Evolutionary conservation across 176 grass and related monocot species (phyloP).

Genomic region (Zizania latifolia): DNA sequence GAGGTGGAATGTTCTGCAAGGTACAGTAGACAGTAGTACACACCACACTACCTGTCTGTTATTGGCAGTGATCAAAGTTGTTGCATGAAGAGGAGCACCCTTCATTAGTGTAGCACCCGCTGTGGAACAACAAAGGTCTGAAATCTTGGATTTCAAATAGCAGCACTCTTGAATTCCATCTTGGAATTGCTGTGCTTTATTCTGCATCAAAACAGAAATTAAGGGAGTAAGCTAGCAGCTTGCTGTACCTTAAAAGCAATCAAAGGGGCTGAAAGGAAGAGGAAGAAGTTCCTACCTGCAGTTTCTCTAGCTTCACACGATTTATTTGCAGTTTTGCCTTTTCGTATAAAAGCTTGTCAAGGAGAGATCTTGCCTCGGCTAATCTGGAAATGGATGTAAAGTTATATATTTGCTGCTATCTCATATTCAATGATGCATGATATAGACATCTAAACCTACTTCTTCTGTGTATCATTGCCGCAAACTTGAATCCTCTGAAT

Average conservation of each 20-base stretch:
- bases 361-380: conserved; percentile 56
- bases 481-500: conserved; percentile 54
- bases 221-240: conserved; percentile 23
- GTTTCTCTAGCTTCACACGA: conserved; percentile 58
- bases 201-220: conserved; percentile 46
- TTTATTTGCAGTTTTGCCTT: conserved; percentile 72
- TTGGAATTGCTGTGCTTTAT: conserved; percentile 35
- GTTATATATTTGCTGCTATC: not conserved
- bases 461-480: conserved; percentile 40
- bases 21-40: not conserved
- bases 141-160: conserved; percentile 73
- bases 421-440: not conserved
- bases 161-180: conserved; percentile 45
- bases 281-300: conserved; percentile 42
- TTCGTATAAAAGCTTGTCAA: conserved; percentile 63
- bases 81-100: conserved; percentile 13
- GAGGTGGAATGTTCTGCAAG: too few species aligned
- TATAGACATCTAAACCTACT: conserved; percentile 33
- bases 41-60: conserved; percentile 37
- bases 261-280: not conserved
- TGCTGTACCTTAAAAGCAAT: conserved; percentile 13
- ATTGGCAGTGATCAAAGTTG: conserved; percentile 14
- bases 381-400: conserved; percentile 33
- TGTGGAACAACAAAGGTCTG: conserved; percentile 23
- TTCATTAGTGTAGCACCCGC: conserved; percentile 28